Evolutionary conservation across 2,329 filamentous ascomycete genomes (phyloP).

Genomic region (Clonostachys chloroleuca): DNA sequence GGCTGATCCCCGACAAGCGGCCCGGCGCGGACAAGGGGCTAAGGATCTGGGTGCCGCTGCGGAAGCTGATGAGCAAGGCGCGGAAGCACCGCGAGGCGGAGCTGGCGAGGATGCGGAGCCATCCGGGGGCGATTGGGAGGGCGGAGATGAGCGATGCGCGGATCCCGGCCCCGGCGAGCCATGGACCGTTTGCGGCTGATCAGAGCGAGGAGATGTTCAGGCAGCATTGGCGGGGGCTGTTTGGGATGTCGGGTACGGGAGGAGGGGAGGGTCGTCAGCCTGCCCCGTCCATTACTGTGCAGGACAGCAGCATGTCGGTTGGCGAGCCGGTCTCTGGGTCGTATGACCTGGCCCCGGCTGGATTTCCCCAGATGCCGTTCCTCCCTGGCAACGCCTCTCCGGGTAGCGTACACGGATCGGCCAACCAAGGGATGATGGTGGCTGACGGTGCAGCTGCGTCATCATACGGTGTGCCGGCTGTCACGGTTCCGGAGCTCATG

Average conservation of each 20-base stretch:
- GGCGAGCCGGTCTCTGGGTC: background rate
- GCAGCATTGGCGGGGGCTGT: constrained; percentile 22
- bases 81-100: constrained; percentile 27
- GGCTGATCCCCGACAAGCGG: constrained; percentile 28
- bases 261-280: background rate
- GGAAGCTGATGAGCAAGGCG: constrained; percentile 29
- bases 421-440: background rate
- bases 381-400: background rate
- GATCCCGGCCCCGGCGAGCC: constrained; percentile 17
- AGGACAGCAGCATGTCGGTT: background rate
- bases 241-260: constrained; percentile 3
- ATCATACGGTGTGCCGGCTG: background rate
- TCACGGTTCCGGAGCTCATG: background rate
- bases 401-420: background rate
- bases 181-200: constrained; percentile 14
- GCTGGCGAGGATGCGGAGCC: constrained; percentile 20
- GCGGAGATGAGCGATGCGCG: constrained; percentile 20
- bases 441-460: background rate
- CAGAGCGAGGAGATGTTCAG: constrained; percentile 15
- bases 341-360: background rate
- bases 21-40: constrained; percentile 13
- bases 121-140: constrained; percentile 13
- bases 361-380: too few species aligned
- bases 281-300: background rate
- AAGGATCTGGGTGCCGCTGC: constrained; percentile 34